These are phyloP conservation scores for Lactarius akahatsu DNA, from an alignment of 768 basidiomycete genomes.

Conservation along the genomic window DNA sequence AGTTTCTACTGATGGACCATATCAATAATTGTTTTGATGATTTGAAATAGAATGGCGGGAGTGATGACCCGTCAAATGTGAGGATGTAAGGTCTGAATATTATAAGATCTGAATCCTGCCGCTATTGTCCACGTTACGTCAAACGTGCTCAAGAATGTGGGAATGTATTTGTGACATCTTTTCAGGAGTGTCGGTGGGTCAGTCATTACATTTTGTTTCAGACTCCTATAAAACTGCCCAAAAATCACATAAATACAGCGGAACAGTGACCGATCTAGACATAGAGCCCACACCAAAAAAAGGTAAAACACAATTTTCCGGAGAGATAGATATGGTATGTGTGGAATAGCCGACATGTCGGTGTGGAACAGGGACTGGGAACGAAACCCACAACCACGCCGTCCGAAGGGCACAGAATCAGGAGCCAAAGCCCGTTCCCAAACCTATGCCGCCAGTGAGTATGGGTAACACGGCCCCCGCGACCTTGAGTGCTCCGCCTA, in stretches of 20 bases:
- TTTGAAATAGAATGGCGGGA: no score
- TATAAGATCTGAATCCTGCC: not conserved
- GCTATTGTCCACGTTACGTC: not conserved
- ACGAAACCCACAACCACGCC: not conserved
- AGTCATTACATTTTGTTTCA: not conserved
- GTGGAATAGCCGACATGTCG: not conserved
- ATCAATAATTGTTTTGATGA: not conserved
- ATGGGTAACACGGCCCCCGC: conserved; percentile 2
- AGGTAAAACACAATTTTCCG: not conserved
- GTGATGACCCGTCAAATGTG: no score
- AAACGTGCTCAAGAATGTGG: not conserved
- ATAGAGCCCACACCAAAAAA: not conserved
- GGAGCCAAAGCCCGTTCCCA: not conserved
- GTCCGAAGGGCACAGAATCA: not conserved
- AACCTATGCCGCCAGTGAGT: not conserved
- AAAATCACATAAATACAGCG: no score
- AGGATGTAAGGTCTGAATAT: not conserved
- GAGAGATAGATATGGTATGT: not conserved
- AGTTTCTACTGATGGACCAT: not conserved
- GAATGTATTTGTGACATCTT: not conserved
- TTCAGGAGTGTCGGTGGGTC: not conserved
- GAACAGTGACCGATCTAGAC: not conserved
- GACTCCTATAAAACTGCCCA: not conserved
- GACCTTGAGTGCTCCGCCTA: conserved; percentile 18
- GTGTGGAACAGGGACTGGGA: not conserved